Conservation (phyloP, 2,329 filamentous ascomycete species). For the Pseudogymnoascus pannorum region DNA sequence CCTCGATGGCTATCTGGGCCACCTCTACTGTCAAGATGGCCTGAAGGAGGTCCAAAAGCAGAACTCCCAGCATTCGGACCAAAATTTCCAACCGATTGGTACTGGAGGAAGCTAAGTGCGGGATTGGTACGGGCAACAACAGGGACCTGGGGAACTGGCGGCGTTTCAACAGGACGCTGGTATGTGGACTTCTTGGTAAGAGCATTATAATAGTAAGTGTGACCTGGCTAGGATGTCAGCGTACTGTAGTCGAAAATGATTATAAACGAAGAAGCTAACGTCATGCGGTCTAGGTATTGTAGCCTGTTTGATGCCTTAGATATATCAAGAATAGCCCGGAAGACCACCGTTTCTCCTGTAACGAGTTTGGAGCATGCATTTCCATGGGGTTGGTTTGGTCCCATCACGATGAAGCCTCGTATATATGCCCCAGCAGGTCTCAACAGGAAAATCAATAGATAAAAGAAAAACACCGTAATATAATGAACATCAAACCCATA, state of each 20-base stretch:
- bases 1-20: slow-evolving; percentile 39
- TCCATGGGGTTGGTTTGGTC: neutral
- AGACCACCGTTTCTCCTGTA: too few relatives aligned
- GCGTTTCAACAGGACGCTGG: slow-evolving; percentile 53
- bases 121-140: slow-evolving; percentile 17
- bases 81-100: slow-evolving; percentile 34
- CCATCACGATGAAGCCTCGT: neutral
- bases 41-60: slow-evolving; percentile 25
- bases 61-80: slow-evolving; percentile 29
- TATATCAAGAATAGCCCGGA: too few relatives aligned
- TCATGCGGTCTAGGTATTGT: neutral
- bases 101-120: slow-evolving; percentile 36
- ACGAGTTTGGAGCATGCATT: neutral
- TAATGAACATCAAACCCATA: neutral
- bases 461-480: neutral
- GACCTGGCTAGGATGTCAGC: slow-evolving; percentile 43
- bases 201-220: slow-evolving; percentile 82
- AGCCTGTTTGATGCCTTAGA: neutral
- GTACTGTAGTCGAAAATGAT: slow-evolving; percentile 11
- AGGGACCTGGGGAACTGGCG: slow-evolving; percentile 14
- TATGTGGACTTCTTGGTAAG: slow-evolving; percentile 83
- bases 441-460: neutral
- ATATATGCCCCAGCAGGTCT: neutral
- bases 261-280: neutral
- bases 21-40: slow-evolving; percentile 27